Percentiles rank a stretch among this genome's conserved stretches.
Evolutionary conservation across 345 rosid species (phyloP).

Genomic region (Salix dunnii): DNA sequence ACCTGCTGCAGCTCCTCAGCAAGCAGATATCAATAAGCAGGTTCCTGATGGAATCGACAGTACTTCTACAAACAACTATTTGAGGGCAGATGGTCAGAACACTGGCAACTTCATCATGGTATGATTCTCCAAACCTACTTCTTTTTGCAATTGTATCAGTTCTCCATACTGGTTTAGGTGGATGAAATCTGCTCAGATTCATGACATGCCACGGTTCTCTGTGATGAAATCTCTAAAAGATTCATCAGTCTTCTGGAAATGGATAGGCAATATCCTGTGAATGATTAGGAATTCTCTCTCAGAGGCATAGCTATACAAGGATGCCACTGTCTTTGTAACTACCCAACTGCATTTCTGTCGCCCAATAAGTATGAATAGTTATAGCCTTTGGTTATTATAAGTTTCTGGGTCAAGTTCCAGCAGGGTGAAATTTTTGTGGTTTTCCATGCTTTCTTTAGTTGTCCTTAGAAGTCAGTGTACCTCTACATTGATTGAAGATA

Average conservation of each 20-base stretch:
- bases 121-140: constrained; percentile 1
- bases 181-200: background rate
- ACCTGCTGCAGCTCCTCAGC: constrained; percentile 38
- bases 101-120: constrained; percentile 82
- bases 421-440: background rate
- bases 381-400: too few species aligned
- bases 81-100: constrained; percentile 81
- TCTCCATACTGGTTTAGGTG: background rate
- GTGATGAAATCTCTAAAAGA: background rate
- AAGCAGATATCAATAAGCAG: constrained; percentile 48
- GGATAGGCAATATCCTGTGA: background rate
- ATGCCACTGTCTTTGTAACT: background rate
- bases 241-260: background rate
- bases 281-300: background rate
- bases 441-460: background rate
- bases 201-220: background rate
- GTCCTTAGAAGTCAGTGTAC: background rate
- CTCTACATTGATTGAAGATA: background rate
- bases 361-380: background rate
- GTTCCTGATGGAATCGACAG: constrained; percentile 66
- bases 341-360: background rate
- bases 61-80: constrained; percentile 60
- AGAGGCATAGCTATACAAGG: background rate
- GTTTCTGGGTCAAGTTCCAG: background rate
- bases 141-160: background rate